Evolutionary conservation across 2,329 filamentous ascomycete genomes (phyloP).

Genomic region (Paecilomyces formosus): DNA sequence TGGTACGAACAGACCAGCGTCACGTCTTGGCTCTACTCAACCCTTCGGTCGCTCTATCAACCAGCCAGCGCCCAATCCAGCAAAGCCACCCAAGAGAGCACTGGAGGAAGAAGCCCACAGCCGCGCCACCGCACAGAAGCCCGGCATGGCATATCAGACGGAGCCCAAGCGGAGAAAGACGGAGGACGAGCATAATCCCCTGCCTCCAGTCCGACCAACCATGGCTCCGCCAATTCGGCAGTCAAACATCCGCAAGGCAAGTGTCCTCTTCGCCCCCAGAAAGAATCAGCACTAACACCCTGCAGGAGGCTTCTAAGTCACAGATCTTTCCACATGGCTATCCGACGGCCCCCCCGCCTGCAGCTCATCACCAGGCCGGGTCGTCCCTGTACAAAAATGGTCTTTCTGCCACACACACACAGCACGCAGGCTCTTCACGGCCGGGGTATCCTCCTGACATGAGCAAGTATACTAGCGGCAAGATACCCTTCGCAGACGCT

Average conservation of each 20-base stretch:
- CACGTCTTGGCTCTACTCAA: conserved; percentile 39
- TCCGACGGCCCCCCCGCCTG: conserved; percentile 18
- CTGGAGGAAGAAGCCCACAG: conserved; percentile 55
- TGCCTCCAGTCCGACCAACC: conserved; percentile 56
- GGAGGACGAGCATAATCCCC: conserved; percentile 60
- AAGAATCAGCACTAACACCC: background rate
- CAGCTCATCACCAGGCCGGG: conserved; percentile 18
- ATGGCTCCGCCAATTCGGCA: conserved; percentile 82
- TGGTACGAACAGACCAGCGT: conserved; percentile 44
- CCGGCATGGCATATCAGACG: conserved; percentile 49
- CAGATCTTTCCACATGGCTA: conserved; percentile 34
- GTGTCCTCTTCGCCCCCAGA: conserved; percentile 9
- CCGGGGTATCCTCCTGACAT: conserved; percentile 68
- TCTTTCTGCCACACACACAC: conserved; percentile 35
- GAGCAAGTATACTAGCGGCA: conserved; percentile 79
- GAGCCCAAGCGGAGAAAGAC: conserved; percentile 77
- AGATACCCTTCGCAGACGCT: conserved; percentile 78
- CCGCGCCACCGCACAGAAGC: conserved; percentile 30
- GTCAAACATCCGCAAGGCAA: conserved; percentile 66
- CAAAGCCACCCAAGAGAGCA: conserved; percentile 67
- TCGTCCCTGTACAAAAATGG: conserved; percentile 28
- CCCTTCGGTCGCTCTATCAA: conserved; percentile 56
- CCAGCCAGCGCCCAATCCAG: conserved; percentile 57
- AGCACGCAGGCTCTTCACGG: conserved; percentile 51
- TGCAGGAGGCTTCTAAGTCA: conserved; percentile 27